Base-by-base conservation (phyloP, 495 filamentous ascomycete species). In the Melanomma pulvis-pyrius region DNA sequence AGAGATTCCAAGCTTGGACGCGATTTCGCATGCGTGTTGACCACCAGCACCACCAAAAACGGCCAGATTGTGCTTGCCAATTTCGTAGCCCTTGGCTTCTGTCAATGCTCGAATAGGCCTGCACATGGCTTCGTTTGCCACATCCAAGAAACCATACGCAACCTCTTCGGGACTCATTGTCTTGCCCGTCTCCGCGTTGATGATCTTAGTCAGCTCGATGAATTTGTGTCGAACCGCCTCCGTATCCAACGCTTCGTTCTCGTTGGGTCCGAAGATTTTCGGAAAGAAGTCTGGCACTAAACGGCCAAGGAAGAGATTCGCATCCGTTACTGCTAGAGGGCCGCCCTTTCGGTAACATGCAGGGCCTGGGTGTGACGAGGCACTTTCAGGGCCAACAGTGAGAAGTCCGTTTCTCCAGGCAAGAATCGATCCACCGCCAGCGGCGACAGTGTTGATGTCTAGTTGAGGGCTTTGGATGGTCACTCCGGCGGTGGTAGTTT, bases 401-500 rank as follows among this genome's bases (percentile, higher is more conserved):
- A 97, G 97, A 17, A 97, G 80, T 7, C 93, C 93, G 66, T 97
- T 97, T 44, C 87, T 84, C 82, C 88, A 97, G 69, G 92, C 90
- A 1, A 97, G 82, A 51, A 91, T 85, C 6, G 92, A 96, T 22
- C 93, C 93, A 60, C 93, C 93, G 44, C 93, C 93, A 25, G 93
- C 93, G 22, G 93, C 93, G 36, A 97, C 93, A 0, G 93, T 98
- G 76, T 97, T 97, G 77, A 98, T 97, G 78, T 98, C 93, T 0
- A 97, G 84, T 71, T 97, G 93, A 0, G 93, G 93, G 0, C 88
- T 92, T 71, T 97, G 93, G 44, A 97, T 94, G 0, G 92, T 91
- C 3, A 98, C 91, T 24, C 93, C 93, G 2, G 93, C 93, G 0
- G 94, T 94, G 0, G 93, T 97, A 1, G 93, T 97, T 72, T 96